Conservation (phyloP, 371 early-diverging fungal species). For the Gilbertella persicaria region DNA sequence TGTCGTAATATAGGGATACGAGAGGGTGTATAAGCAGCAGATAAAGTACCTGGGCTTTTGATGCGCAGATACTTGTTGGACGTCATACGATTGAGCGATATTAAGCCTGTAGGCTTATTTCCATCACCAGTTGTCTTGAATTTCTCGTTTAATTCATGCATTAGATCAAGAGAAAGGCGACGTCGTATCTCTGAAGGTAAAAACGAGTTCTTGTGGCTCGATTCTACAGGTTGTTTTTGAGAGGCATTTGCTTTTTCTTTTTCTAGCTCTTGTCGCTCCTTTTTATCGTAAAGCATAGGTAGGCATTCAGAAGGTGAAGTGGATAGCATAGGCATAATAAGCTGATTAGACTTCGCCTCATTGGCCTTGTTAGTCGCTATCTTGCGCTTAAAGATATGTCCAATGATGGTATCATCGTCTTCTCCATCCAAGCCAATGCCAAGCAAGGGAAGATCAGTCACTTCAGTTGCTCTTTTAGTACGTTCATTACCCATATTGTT, state of each 20-base stretch:
- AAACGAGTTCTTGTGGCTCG: conserved; percentile 17
- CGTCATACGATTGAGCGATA: conserved; percentile 5
- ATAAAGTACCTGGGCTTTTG: conserved; percentile 24
- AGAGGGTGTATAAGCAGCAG: conserved; percentile 37
- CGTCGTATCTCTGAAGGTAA: conserved; percentile 35
- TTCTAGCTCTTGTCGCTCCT: not conserved
- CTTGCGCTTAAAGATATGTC: not conserved
- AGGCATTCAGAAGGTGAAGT: not conserved
- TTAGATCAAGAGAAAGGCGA: conserved; percentile 37
- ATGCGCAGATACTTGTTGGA: conserved; percentile 19
- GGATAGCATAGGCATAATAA: conserved; percentile 6
- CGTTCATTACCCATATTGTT: conserved; percentile 35
- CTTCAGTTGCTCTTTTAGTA: conserved; percentile 41
- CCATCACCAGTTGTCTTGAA: conserved; percentile 10
- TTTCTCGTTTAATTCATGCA: conserved; percentile 38
- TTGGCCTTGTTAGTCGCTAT: not conserved
- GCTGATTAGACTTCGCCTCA: not conserved
- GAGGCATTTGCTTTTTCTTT: not conserved
- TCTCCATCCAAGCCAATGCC: conserved; percentile 39
- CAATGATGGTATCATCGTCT: conserved; percentile 17
- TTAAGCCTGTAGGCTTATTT: not conserved
- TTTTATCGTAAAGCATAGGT: not conserved
- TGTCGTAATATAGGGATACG: conserved; percentile 31
- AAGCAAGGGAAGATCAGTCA: conserved; percentile 42
- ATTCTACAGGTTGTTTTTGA: not conserved